Evolutionary conservation across 2,329 filamentous ascomycete genomes (phyloP), one percentile per base, ranked within the genome.

Genomic region (Aspergillus pseudoviridinutans): DNA sequence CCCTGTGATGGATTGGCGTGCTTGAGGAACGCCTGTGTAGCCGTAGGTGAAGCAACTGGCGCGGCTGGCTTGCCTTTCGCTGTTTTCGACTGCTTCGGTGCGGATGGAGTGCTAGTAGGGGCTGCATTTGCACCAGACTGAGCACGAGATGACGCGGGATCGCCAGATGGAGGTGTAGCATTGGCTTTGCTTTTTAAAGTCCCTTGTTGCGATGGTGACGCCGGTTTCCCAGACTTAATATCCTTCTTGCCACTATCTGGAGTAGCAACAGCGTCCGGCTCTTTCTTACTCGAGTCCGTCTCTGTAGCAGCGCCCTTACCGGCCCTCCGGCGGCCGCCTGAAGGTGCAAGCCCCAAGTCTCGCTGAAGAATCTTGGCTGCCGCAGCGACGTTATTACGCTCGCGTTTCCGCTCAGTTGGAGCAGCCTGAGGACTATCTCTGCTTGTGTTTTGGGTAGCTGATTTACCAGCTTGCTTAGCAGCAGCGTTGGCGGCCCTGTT

Each of bases 1-100:
- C 93, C 93, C 70, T 97, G 93, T 0, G 92, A 94, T 10, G 91
- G 86, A 70, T 95, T 96, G 53, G 88, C 89, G 66, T 92, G 88
- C 73, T 92, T 92, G 59, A 92, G 79, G 68, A 92, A 92, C 22
- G 87, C 89, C 59, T 74, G 73, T 4, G 71, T 78, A 14, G 69
- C 68, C 10, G 67, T 69, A 10, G 69, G 54, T n/a, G 64, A 44
- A 10, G 68, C 58, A 29, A 59, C 57, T 12, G 64, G 35, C 5
- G 64, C 53, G 29, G 66, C 49, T 35, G 62, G 65, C 50, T 74
- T 75, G 27, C 63, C 58, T 58, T 69, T 70, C 41, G 58, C 58
- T n/a, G 66, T 58, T 57, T 71, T 71, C 25, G 66, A 32, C 4
- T 66, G 38, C 51, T 71, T 70, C 9, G 62, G 29, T 9, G 62